These are phyloP conservation scores for Cyclotella atomus DNA, from an alignment of 108 stramenopile species.

Conservation along the genomic window DNA sequence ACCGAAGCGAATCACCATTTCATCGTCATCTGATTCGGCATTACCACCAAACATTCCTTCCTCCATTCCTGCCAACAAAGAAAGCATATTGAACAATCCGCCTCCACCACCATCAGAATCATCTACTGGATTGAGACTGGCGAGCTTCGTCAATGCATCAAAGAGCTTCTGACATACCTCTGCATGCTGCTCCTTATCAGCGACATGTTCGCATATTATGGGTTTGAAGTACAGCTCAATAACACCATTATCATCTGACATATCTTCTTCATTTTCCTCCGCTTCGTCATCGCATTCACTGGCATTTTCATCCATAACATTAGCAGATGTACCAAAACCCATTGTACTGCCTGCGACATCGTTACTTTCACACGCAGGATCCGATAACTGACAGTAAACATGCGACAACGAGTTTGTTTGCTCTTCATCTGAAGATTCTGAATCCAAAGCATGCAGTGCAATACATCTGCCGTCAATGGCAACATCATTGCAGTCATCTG, in stretches of 20 bases:
- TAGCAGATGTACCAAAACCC: constrained; percentile 1
- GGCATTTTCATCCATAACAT: constrained; percentile 6
- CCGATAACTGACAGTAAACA: constrained; percentile 16
- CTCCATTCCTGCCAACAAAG: constrained; percentile 55
- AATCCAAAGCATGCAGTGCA: constrained; percentile 71
- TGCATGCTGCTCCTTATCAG: constrained; percentile 10
- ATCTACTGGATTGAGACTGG: constrained; percentile 61
- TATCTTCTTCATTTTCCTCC: neutral
- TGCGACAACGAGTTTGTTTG: neutral
- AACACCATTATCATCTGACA: constrained; percentile 33
- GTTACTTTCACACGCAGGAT: constrained; percentile 4
- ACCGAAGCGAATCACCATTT: constrained; percentile 40
- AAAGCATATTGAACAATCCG: constrained; percentile 44
- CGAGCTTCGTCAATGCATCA: constrained; percentile 65
- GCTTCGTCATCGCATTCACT: constrained; percentile 12
- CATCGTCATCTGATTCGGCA: constrained; percentile 17
- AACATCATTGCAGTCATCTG: constrained; percentile 43
- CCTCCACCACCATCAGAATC: constrained; percentile 48
- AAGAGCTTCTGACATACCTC: constrained; percentile 62
- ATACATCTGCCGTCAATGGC: constrained; percentile 73
- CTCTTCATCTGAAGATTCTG: constrained; percentile 11
- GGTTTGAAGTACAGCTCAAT: constrained; percentile 65
- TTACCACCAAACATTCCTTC: constrained; percentile 11
- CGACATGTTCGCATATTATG: neutral
- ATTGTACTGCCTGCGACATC: neutral